Conservation (phyloP, 371 early-diverging fungal species). For the Mucor saturninus region DNA sequence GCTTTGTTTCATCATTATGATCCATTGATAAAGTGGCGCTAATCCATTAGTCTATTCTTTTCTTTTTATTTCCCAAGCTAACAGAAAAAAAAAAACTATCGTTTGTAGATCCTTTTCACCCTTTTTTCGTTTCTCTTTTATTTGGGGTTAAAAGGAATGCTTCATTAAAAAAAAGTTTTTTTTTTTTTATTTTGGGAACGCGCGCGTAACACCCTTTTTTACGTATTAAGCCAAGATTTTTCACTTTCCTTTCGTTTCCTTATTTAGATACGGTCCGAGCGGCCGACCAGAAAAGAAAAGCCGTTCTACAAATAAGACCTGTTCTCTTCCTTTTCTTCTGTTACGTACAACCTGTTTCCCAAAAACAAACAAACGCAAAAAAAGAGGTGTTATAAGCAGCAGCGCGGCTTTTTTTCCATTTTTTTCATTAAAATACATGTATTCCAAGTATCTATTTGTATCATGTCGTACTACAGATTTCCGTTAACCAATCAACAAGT, state of each 20-base stretch:
- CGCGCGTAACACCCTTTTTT: neutral
- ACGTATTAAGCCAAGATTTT: neutral
- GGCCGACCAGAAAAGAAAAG: slow-evolving; percentile 4
- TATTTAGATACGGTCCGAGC: slow-evolving; percentile 19
- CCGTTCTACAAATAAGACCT: neutral
- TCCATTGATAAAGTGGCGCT: slow-evolving; percentile 4
- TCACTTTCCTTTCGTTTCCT: slow-evolving; percentile 8
- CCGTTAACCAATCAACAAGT: slow-evolving; percentile 2
- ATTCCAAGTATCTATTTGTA: neutral
- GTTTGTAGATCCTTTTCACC: neutral
- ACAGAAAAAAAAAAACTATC: neutral
- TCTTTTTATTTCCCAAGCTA: too few relatives aligned
- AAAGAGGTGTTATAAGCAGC: neutral
- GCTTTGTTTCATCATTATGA: slow-evolving; percentile 14
- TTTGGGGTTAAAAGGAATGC: neutral
- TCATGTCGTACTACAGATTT: slow-evolving; percentile 4
- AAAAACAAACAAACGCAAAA: slow-evolving; percentile 8
- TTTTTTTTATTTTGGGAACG: neutral
- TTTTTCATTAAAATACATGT: neutral
- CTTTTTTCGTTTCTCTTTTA: neutral
- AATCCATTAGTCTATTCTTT: neutral
- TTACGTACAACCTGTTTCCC: neutral
- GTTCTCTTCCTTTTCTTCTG: neutral
- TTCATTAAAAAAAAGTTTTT: neutral
- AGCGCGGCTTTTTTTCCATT: neutral